Percentiles rank a stretch among this genome's conserved stretches.
Evolutionary conservation across 2,329 filamentous ascomycete genomes (phyloP).

Genomic region (Pestalotiopsis fici): DNA sequence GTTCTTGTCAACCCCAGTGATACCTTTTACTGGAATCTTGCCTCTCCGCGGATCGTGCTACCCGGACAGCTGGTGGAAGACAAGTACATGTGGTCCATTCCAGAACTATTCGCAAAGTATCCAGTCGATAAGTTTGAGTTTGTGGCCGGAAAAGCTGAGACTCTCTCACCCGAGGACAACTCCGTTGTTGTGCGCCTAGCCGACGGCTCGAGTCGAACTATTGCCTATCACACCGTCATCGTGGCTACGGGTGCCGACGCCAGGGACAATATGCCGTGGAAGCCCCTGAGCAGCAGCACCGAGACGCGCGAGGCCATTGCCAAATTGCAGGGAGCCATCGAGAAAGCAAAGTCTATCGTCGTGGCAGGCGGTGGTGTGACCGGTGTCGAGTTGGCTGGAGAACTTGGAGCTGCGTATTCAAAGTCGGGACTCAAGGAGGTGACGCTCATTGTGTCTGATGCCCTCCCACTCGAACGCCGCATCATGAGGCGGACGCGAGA

Average conservation of each 20-base stretch:
- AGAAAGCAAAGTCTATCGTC: slow-evolving; percentile 47
- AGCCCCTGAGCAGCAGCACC: slow-evolving; percentile 42
- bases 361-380: slow-evolving; percentile 53
- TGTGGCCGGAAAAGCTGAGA: slow-evolving; percentile 47
- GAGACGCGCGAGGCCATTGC: slow-evolving; percentile 41
- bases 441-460: slow-evolving; percentile 40
- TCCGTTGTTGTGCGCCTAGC: slow-evolving; percentile 41
- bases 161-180: slow-evolving; percentile 41
- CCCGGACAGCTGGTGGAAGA: slow-evolving; percentile 46
- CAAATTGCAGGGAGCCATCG: slow-evolving; percentile 36
- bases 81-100: slow-evolving; percentile 37
- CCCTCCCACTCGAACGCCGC: slow-evolving; percentile 37
- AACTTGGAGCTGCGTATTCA: slow-evolving; percentile 50
- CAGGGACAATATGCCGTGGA: slow-evolving; percentile 49
- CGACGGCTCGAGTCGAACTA: slow-evolving; percentile 30
- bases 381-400: slow-evolving; percentile 51
- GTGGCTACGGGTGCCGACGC: slow-evolving; percentile 55
- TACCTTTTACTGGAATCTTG: slow-evolving; percentile 52
- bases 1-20: slow-evolving; percentile 48
- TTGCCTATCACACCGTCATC: slow-evolving; percentile 54
- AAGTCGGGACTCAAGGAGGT: slow-evolving; percentile 45
- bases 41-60: slow-evolving; percentile 47
- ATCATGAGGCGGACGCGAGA: slow-evolving; percentile 38
- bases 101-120: slow-evolving; percentile 49
- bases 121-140: slow-evolving; percentile 50